phyloP scores from a whole-genome alignment of 2,329 filamentous ascomycete species.

The Monosporascus cannonballus region DNA sequence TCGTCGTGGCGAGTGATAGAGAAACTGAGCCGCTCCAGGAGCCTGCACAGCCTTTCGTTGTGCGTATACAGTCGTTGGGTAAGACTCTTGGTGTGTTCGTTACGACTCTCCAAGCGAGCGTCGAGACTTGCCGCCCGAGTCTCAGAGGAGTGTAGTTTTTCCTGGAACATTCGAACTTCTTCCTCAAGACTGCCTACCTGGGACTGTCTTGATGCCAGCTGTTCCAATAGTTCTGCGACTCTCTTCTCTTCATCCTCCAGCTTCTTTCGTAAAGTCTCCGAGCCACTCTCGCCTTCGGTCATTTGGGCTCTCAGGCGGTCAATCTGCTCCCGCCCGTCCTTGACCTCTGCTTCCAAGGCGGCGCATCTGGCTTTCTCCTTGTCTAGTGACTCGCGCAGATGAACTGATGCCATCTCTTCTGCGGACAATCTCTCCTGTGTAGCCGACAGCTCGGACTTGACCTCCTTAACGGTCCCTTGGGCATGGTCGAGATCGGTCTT shows the following conservation, averaged over 20 bases:
- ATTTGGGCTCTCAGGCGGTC: slow-evolving; percentile 63
- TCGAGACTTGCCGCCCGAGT: slow-evolving; percentile 44
- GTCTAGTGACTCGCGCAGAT: slow-evolving; percentile 47
- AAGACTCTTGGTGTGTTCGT: slow-evolving; percentile 70
- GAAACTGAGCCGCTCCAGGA: slow-evolving; percentile 84
- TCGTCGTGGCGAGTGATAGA: slow-evolving; percentile 65
- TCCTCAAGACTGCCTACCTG: slow-evolving; percentile 70
- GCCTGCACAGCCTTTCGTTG: slow-evolving; percentile 73
- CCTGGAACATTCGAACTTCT: slow-evolving; percentile 63
- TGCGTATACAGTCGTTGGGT: slow-evolving; percentile 78
- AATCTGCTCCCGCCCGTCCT: slow-evolving; percentile 64
- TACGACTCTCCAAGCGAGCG: slow-evolving; percentile 61
- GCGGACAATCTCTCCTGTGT: slow-evolving; percentile 45
- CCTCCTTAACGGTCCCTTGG: slow-evolving; percentile 45
- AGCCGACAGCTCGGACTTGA: slow-evolving; percentile 52
- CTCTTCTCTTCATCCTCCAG: slow-evolving; percentile 71
- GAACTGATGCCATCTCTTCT: slow-evolving; percentile 45
- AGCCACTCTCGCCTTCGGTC: slow-evolving; percentile 77
- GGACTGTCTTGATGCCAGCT: slow-evolving; percentile 70
- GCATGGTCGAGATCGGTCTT: slow-evolving; percentile 58
- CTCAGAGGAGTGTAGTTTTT: slow-evolving; percentile 53
- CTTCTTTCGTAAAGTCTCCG: slow-evolving; percentile 68
- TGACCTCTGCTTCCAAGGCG: slow-evolving; percentile 51
- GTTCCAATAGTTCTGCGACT: slow-evolving; percentile 59
- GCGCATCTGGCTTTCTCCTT: slow-evolving; percentile 47